Evolutionary conservation across 192 early-diverging fungal species (phyloP).

Genomic region (Backusella luteola): DNA sequence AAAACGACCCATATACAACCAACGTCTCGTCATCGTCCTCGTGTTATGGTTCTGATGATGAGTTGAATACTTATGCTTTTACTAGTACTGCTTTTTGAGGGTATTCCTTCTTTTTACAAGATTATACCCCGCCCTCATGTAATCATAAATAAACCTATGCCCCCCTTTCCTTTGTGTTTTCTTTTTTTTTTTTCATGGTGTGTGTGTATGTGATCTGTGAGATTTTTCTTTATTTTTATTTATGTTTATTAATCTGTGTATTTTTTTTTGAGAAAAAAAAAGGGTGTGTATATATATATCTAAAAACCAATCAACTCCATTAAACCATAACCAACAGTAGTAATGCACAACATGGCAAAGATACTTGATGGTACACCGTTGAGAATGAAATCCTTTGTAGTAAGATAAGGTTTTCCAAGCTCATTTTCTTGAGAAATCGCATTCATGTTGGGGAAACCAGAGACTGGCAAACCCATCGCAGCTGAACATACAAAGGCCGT

Average conservation of each 20-base stretch:
- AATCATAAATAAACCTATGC: slow-evolving; percentile 3
- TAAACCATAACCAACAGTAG: slow-evolving; percentile 76
- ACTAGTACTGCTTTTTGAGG: slow-evolving; percentile 2
- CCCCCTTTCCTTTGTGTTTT: background rate
- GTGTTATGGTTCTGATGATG: slow-evolving; percentile 18
- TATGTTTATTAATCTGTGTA: background rate
- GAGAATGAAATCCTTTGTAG: slow-evolving; percentile 80
- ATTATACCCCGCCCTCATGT: background rate
- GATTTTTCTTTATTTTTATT: background rate
- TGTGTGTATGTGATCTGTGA: background rate
- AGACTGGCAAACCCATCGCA: slow-evolving; percentile 91
- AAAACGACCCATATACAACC: background rate
- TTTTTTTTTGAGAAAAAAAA: background rate
- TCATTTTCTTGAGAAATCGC: slow-evolving; percentile 91
- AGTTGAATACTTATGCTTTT: background rate
- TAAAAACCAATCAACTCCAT: slow-evolving; percentile 59
- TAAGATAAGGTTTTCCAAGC: slow-evolving; percentile 80
- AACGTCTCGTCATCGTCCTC: background rate
- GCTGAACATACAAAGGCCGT: slow-evolving; percentile 83
- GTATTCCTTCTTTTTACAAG: background rate
- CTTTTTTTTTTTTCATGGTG: background rate
- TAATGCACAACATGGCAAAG: slow-evolving; percentile 66
- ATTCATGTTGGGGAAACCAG: slow-evolving; percentile 97
- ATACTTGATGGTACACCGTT: slow-evolving; percentile 77
- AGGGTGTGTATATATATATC: background rate